Evolutionary conservation across 345 rosid genomes (phyloP).

Genomic region (Rhodamnia argentea): DNA sequence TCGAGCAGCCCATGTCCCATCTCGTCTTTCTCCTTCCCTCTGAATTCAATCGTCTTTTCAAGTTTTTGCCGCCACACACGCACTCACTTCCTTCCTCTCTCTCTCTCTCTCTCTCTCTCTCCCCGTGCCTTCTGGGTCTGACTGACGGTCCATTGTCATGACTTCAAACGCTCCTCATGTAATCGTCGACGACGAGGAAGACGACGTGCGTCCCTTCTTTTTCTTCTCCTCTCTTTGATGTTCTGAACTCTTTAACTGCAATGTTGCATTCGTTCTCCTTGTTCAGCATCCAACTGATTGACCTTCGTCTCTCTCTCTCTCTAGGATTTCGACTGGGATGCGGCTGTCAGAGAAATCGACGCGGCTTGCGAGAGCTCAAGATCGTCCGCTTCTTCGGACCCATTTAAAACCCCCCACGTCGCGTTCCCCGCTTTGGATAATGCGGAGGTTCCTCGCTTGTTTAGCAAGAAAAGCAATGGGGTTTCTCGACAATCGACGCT

Average conservation of each 20-base stretch:
- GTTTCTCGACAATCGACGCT: slow-evolving; percentile 60
- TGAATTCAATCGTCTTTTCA: not conserved
- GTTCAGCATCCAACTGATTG: not conserved
- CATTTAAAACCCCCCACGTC: slow-evolving; percentile 8
- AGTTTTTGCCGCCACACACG: slow-evolving; percentile 23
- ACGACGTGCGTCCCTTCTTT: slow-evolving; percentile 22
- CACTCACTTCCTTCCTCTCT: not conserved
- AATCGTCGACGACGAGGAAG: slow-evolving; percentile 26
- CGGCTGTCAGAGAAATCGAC: slow-evolving; percentile 80
- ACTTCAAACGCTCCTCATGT: slow-evolving; percentile 20
- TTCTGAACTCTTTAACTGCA: not conserved
- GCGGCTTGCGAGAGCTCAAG: slow-evolving; percentile 37
- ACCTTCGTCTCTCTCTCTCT: not conserved
- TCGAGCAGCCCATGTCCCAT: not conserved
- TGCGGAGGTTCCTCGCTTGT: not conserved
- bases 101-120: not conserved
- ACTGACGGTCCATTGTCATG: slow-evolving; percentile 5
- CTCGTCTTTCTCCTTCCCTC: not conserved
- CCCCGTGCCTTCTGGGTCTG: not conserved
- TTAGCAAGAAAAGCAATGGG: slow-evolving; percentile 5
- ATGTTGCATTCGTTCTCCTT: not conserved
- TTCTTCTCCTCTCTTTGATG: not conserved
- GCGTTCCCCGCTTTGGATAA: not conserved
- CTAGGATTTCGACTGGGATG: slow-evolving; percentile 92
- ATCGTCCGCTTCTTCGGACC: slow-evolving; percentile 19